Conservation (phyloP, 2,329 filamentous ascomycete species). For the Cladobotryum protrusum region DNA sequence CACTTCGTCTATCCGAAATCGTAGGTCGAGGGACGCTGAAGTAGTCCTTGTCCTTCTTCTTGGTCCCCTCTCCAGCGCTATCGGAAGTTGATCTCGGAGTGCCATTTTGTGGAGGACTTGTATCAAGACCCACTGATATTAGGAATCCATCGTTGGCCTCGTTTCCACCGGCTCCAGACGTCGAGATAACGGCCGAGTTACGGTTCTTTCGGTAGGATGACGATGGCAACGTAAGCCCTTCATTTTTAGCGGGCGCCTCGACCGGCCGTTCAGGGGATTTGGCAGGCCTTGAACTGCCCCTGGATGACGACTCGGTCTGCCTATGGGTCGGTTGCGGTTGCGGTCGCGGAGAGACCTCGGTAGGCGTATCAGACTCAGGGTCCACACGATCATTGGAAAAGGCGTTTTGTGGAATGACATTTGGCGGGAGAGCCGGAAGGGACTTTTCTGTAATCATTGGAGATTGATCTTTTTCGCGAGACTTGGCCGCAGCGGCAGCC, state of each 20-base stretch:
- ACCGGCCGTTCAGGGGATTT: constrained; percentile 48
- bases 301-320: constrained; percentile 49
- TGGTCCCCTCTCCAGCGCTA: constrained; percentile 36
- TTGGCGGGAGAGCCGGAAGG: constrained; percentile 81
- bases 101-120: constrained; percentile 51
- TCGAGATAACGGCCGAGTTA: constrained; percentile 58
- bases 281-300: constrained; percentile 46
- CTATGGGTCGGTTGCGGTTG: constrained; percentile 44
- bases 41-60: constrained; percentile 54
- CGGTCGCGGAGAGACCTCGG: constrained; percentile 58
- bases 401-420: constrained; percentile 55
- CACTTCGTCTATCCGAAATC: constrained; percentile 39
- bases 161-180: constrained; percentile 34
- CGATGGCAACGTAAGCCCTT: constrained; percentile 64
- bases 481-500: constrained; percentile 52
- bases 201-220: constrained; percentile 73
- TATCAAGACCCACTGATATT: constrained; percentile 70
- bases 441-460: constrained; percentile 82
- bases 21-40: constrained; percentile 43
- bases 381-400: constrained; percentile 57
- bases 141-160: constrained; percentile 65
- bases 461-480: constrained; percentile 56
- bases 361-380: constrained; percentile 50
- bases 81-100: constrained; percentile 51
- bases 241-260: constrained; percentile 35